phyloP scores from a whole-genome alignment of 2,329 filamentous ascomycete species.

The Colletotrichum destructivum region DNA sequence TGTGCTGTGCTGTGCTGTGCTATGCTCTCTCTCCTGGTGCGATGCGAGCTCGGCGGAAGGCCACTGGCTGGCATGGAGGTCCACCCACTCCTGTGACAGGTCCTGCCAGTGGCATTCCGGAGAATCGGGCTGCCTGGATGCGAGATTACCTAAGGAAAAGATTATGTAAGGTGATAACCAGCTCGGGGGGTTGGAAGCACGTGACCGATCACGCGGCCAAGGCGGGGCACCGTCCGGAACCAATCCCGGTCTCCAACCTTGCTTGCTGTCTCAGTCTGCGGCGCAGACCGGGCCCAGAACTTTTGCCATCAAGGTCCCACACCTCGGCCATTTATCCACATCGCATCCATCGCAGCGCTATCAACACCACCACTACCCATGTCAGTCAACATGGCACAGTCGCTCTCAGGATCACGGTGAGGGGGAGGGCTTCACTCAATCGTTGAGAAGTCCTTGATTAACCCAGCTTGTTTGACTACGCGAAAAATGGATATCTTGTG shows the following conservation, averaged over 20 bases:
- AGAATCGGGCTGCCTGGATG: conserved; percentile 10
- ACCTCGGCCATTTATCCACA: no score
- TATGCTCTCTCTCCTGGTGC: conserved; percentile 2
- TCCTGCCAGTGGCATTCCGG: conserved; percentile 4
- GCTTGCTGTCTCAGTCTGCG: not conserved
- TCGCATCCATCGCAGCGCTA: conserved; percentile 2
- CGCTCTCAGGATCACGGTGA: no score
- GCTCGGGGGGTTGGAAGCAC: not conserved
- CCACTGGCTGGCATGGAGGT: conserved; percentile 19
- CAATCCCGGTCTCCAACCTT: not conserved
- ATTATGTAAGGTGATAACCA: conserved; percentile 7
- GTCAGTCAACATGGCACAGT: not conserved
- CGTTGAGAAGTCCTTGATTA: no score
- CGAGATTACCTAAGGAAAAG: not conserved
- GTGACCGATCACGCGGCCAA: conserved; percentile 10
- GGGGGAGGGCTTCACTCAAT: not conserved
- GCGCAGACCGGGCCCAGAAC: not conserved
- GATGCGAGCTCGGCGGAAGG: conserved; percentile 29
- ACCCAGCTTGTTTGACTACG: no score
- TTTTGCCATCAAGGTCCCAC: not conserved
- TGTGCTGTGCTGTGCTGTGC: not conserved
- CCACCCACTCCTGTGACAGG: conserved; percentile 1
- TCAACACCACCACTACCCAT: not conserved
- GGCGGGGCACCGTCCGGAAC: conserved; percentile 17
- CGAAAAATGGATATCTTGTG: no score